Base-by-base conservation (phyloP, 306 rosid species). In the Quercus alba region DNA sequence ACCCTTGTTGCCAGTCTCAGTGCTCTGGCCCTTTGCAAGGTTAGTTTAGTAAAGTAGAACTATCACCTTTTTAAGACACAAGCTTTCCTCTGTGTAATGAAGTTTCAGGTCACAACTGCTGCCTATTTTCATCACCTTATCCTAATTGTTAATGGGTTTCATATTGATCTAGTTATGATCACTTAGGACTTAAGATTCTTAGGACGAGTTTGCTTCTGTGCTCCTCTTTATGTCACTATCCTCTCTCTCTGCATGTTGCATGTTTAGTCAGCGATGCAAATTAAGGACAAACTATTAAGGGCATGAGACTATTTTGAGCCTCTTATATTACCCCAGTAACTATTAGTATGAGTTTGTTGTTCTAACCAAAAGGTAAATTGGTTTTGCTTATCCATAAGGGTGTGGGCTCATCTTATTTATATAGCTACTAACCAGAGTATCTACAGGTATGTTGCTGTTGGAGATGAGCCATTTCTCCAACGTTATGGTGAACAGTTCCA, bases 371-470 rank as follows among this genome's bases (percentile, higher is more conserved):
- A 79, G 62, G 33, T 18, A 54, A 67, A 54, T 44, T 74, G 57
- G n/a, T 51, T 81, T 74, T 85, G 41, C 84, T 33, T 28, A 19
- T 64, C 30, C 71, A 12, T 35, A 35, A 46, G 58, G 74, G 28
- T 64, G 75, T 17, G 62, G 52, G 30, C 72, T 75, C 59, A 23
- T 75, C 86, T 51, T 73, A 63, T 64, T 25, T 72, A 23, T 73
- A 63, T 41, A 41, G 46, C 20, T 56, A 66, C 83, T 87, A 72
- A 85, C 81, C 21, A 38, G 62, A 19, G 56, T 51, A 64, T 74
- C 20, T 85, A 77, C 91, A 94, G 99, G 85, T 90, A 93, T 74
- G 88, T 94, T 84, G 95, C 99, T 57, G 93, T 94, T 51, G 99
- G 99, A 75, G 95, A 93, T 54, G 97, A 94, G 57, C 93, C 97